These are phyloP conservation scores for Thelonectria olida DNA, from an alignment of 2,329 filamentous ascomycete genomes.

Conservation along the genomic window DNA sequence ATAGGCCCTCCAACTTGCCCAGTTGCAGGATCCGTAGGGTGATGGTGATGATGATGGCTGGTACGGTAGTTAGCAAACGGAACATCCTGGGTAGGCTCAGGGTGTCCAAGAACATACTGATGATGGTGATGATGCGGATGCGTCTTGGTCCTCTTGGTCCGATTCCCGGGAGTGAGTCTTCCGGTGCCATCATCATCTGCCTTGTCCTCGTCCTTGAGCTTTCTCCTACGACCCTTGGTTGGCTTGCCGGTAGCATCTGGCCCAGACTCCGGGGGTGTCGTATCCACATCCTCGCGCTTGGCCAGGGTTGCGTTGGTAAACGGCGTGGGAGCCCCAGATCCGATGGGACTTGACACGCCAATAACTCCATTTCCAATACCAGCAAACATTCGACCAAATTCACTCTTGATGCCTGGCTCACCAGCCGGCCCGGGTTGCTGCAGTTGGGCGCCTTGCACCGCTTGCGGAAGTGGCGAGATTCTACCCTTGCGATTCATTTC, in stretches of 20 bases:
- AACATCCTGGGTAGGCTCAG: neutral
- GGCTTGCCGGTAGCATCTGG: conserved; percentile 52
- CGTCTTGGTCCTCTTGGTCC: conserved; percentile 74
- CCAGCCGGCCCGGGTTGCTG: conserved; percentile 80
- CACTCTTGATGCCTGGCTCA: conserved; percentile 91
- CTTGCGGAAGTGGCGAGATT: conserved; percentile 88
- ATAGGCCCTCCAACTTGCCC: conserved; percentile 53
- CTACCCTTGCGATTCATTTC: conserved; percentile 84
- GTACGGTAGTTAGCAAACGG: conserved; percentile 32
- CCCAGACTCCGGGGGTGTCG: conserved; percentile 54
- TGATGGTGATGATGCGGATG: conserved; percentile 73
- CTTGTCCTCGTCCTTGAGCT: conserved; percentile 81
- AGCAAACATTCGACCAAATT: conserved; percentile 94
- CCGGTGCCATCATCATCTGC: conserved; percentile 74
- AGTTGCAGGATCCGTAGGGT: conserved; percentile 56
- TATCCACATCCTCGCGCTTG: conserved; percentile 64
- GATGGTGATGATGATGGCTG: conserved; percentile 67
- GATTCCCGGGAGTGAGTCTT: conserved; percentile 66
- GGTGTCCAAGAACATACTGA: conserved; percentile 59
- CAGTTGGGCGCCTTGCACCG: conserved; percentile 89
- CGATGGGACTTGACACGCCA: conserved; percentile 61
- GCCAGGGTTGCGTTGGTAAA: conserved; percentile 56
- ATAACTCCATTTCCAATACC: conserved; percentile 77
- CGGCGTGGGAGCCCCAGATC: conserved; percentile 51
- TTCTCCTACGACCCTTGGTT: conserved; percentile 69